Evolutionary conservation across 2,329 filamentous ascomycete genomes (phyloP).

Genomic region (Microascus cirrosus): DNA sequence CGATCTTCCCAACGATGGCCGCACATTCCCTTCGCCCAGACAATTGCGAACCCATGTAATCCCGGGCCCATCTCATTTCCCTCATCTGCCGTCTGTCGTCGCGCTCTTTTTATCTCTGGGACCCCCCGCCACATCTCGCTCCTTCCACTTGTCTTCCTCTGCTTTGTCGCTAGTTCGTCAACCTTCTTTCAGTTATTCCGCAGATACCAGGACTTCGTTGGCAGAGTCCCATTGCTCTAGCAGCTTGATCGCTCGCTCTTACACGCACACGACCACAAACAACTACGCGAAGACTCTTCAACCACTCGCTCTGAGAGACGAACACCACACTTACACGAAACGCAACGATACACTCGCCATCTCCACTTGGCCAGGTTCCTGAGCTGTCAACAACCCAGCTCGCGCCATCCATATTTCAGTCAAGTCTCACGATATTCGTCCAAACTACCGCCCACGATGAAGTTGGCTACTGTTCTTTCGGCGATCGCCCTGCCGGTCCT

Average conservation of each 20-base stretch:
- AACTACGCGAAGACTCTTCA: constrained; percentile 1
- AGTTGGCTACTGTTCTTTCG: constrained; percentile 29
- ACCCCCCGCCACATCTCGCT: neutral
- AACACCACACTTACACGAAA: constrained; percentile 12
- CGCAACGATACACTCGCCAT: constrained; percentile 1
- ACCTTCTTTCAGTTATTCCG: constrained; percentile 1
- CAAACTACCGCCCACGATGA: constrained; percentile 16
- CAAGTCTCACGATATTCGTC: neutral
- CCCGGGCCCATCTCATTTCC: neutral
- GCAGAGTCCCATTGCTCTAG: constrained; percentile 34
- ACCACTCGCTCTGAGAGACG: constrained; percentile 2
- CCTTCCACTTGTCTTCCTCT: neutral
- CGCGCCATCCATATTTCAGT: neutral
- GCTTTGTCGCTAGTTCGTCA: neutral
- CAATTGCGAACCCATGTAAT: neutral
- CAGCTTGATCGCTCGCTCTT: constrained; percentile 16
- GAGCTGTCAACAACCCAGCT: neutral
- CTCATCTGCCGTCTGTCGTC: neutral
- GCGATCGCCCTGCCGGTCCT: constrained; percentile 40
- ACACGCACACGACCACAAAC: constrained; percentile 10
- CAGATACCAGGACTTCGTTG: constrained; percentile 38
- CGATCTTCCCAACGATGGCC: neutral
- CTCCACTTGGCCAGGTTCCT: neutral
- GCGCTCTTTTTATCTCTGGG: neutral
- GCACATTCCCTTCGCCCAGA: neutral